Conservation (phyloP, 257 asterid genomes). For the Dorcoceras hygrometricum region DNA sequence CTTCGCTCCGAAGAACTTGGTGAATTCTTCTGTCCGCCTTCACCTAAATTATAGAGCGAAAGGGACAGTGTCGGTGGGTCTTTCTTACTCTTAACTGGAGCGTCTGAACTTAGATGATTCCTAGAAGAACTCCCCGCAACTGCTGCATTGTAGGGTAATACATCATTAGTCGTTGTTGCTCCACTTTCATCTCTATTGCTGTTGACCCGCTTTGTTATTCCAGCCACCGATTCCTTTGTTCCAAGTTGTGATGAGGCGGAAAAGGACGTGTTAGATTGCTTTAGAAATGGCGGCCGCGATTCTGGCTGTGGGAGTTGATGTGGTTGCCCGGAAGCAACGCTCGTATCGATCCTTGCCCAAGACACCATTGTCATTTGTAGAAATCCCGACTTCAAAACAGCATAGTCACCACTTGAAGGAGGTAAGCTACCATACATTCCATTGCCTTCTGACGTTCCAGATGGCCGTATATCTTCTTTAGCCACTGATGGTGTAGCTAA, state of each 20-base stretch:
- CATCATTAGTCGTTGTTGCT: slow-evolving; percentile 32
- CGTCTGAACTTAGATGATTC: slow-evolving; percentile 47
- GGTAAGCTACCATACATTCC: slow-evolving; percentile 41
- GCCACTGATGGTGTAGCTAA: slow-evolving; percentile 72
- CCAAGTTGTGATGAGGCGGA: slow-evolving; percentile 54
- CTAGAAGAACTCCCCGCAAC: slow-evolving; percentile 54
- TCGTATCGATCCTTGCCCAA: slow-evolving; percentile 43
- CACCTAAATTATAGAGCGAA: slow-evolving; percentile 56
- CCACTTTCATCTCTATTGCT: slow-evolving; percentile 41
- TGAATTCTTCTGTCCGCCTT: slow-evolving; percentile 42
- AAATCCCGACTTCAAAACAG: slow-evolving; percentile 46
- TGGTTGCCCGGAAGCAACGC: slow-evolving; percentile 36
- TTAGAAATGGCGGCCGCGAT: slow-evolving; percentile 66
- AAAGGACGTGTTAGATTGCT: slow-evolving; percentile 60
- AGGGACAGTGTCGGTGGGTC: slow-evolving; percentile 61
- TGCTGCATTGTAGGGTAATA: slow-evolving; percentile 42
- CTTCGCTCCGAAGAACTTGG: slow-evolving; percentile 36
- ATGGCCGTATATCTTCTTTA: slow-evolving; percentile 57
- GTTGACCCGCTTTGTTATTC: slow-evolving; percentile 39
- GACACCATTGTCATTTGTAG: slow-evolving; percentile 43
- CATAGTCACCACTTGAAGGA: slow-evolving; percentile 29
- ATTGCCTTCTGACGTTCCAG: slow-evolving; percentile 28
- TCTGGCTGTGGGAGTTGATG: slow-evolving; percentile 37
- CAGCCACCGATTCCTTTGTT: slow-evolving; percentile 37
- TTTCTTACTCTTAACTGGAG: slow-evolving; percentile 36